Evolutionary conservation across 768 basidiomycete species (phyloP), one percentile per base, ranked within the genome.

Genomic region (Leccinum longicurvipes): DNA sequence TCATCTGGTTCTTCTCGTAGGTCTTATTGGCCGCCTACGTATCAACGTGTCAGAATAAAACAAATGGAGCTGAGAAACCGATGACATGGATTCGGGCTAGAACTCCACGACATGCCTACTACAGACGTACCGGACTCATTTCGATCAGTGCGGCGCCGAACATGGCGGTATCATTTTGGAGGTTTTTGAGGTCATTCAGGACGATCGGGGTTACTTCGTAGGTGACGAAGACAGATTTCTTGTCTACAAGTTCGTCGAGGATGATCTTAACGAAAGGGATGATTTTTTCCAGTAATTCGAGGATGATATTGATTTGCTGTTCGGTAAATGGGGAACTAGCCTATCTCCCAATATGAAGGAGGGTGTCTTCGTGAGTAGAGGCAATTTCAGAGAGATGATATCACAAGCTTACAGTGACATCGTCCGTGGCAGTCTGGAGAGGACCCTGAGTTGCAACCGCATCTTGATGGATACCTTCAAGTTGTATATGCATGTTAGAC

Each of bases 381-480:
- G 9, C 3, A 3, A 7, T 7, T 3, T 9, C 21, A 9, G 39
- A 8, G 27, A 27, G 31, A 4, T 11, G 19, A n/a, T 28, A 27
- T 7, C 17, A 24, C 19, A 23, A 15, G 50, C 63, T 44, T 21
- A 66, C 55, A 1, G 0, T 8, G 12, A 7, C 15, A 23, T 63
- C 36, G 0, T 9, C 0, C 6, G 53, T 55, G 27, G 53, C 3
- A 8, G 1, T 6, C 27, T 6, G 0, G 21, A 53, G 2, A 8
- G 0, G 0, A 1, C 0, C 1, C 0, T 0, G 4, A 17, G 60
- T 7, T 0, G 11, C 0, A 1, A 0, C 0, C 3, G 19, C 42
- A 1, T 0, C 11, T 0, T 4, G 0, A 0, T 56, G 47, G 27
- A 63, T 32, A 3, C 3, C 64, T 64, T 32, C 28, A 29, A 29